Evolutionary conservation across 768 basidiomycete genomes (phyloP), one percentile per base, ranked within the genome.

Genomic region (Dentipellis sp.): DNA sequence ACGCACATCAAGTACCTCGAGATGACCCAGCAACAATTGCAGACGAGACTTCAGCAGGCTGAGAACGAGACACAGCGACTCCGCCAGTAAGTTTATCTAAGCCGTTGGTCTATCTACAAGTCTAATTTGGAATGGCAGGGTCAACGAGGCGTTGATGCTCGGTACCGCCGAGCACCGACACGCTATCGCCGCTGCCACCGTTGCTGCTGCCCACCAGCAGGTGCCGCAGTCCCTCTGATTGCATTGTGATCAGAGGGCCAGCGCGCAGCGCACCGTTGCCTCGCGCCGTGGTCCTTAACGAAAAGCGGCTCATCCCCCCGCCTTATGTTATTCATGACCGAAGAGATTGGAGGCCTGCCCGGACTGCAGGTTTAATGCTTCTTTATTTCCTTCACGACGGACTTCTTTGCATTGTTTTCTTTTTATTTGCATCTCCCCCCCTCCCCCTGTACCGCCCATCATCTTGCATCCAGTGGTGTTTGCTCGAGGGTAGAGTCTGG

Each of bases 81-180:
- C 65, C 81, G 88, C 71, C 75, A 77, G 78, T 78, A 57, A 55
- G 77, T 66, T 38, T 4, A 1, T 10, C 2, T 29, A 36, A n/a
- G n/a, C n/a, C n/a, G 16, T 58, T 50, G 29, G 17, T 50, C 50
- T 21, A 17, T 3, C 17, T 12, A 16, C 53, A 57, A 46, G 63
- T n/a, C 60, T 29, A 42, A 6, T 10, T 29, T 3, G 47, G 51
- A 2, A 17, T 14, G 35, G 3, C 54, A 84, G 80, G 66, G 83
- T 93, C 63, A 92, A 92, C 72, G 90, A 93, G 80, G 86, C 86
- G 45, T 78, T 93, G 69, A 91, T 91, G 87, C 82, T 92, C 68
- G 81, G 83, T 69, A 86, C 86, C 57, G 86, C 87, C 46, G 84
- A 86, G 70, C 87, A 87, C 63, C 72, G 81, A 64, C 81, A 81